Percentiles rank a stretch among this genome's conserved stretches.
These are phyloP conservation scores for Leccinum olivaceopallidum DNA, from an alignment of 768 basidiomycete species.

Conservation along the genomic window DNA sequence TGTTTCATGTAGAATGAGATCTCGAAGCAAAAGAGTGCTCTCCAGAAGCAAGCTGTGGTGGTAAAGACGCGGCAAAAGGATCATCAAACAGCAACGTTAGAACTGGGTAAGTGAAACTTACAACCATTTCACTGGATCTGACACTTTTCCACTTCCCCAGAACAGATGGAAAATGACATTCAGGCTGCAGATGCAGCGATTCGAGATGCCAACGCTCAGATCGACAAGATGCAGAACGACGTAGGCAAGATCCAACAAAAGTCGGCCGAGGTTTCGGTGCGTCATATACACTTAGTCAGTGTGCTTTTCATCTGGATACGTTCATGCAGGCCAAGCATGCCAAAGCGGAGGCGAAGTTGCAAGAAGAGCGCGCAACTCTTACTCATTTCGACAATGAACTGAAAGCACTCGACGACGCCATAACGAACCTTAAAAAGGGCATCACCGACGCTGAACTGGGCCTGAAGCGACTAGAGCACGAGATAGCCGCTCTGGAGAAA, in stretches of 20 bases:
- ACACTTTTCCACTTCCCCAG: slow-evolving; percentile 1
- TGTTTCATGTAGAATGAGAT: slow-evolving; percentile 56
- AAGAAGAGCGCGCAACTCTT: slow-evolving; percentile 85
- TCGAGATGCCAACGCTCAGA: slow-evolving; percentile 39
- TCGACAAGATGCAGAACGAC: slow-evolving; percentile 60
- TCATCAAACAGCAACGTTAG: slow-evolving; percentile 81
- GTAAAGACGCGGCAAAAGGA: slow-evolving; percentile 92
- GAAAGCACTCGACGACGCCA: slow-evolving; percentile 74
- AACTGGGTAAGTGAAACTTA: slow-evolving; percentile 63
- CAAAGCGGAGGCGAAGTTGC: slow-evolving; percentile 68
- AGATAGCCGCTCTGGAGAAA: slow-evolving; percentile 58
- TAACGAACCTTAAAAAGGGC: slow-evolving; percentile 78
- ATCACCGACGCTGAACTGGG: slow-evolving; percentile 66
- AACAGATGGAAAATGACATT: slow-evolving; percentile 36
- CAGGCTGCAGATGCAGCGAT: slow-evolving; percentile 22
- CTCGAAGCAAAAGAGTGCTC: slow-evolving; percentile 71
- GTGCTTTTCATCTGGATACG: background rate
- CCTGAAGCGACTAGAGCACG: slow-evolving; percentile 69
- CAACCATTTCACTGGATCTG: background rate
- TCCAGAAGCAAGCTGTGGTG: slow-evolving; percentile 77
- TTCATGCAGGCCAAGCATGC: slow-evolving; percentile 50
- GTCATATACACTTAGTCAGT: background rate
- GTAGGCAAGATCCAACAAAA: slow-evolving; percentile 58
- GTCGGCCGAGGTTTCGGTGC: slow-evolving; percentile 33
- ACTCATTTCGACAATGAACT: slow-evolving; percentile 89